Conservation (phyloP, 352 stramenopile species). For the Aphanomyces astaci region DNA sequence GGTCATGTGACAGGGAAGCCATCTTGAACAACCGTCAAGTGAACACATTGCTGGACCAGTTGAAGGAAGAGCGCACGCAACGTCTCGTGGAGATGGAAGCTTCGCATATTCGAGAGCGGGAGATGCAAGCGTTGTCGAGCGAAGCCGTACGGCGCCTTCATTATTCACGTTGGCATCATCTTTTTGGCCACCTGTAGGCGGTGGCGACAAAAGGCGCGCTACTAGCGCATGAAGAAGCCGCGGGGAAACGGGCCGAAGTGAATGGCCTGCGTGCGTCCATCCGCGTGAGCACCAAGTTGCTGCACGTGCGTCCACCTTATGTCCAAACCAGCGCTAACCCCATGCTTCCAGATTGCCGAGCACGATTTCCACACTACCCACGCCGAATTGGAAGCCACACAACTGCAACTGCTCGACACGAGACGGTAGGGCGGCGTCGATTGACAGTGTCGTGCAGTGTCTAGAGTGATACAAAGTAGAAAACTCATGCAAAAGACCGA, state of each 20-base stretch:
- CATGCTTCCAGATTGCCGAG: slow-evolving; percentile 72
- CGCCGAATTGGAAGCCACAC: slow-evolving; percentile 52
- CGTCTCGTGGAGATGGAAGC: slow-evolving; percentile 19
- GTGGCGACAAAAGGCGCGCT: slow-evolving; percentile 23
- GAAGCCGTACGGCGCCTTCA: slow-evolving; percentile 5
- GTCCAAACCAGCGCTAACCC: no score
- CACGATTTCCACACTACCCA: slow-evolving; percentile 63
- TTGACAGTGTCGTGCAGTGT: slow-evolving; percentile 27
- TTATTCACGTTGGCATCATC: background rate
- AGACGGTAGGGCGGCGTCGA: slow-evolving; percentile 37
- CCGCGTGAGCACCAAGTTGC: slow-evolving; percentile 57
- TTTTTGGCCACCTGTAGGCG: background rate
- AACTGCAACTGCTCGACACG: slow-evolving; percentile 57
- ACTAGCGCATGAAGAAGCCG: slow-evolving; percentile 43
- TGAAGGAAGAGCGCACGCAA: slow-evolving; percentile 22
- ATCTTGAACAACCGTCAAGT: slow-evolving; percentile 20
- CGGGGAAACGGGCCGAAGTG: slow-evolving; percentile 60
- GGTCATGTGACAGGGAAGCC: background rate
- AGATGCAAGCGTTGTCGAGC: slow-evolving; percentile 1
- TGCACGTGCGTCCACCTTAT: slow-evolving; percentile 37
- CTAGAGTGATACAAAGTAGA: slow-evolving; percentile 38
- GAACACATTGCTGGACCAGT: slow-evolving; percentile 2
- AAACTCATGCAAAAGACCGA: slow-evolving; percentile 21
- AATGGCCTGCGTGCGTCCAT: slow-evolving; percentile 52
- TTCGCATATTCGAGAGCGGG: slow-evolving; percentile 15